Percentiles rank a stretch among this genome's conserved stretches.
phyloP scores from a whole-genome alignment of 192 early-diverging fungal species.

The Coemansia sp. region DNA sequence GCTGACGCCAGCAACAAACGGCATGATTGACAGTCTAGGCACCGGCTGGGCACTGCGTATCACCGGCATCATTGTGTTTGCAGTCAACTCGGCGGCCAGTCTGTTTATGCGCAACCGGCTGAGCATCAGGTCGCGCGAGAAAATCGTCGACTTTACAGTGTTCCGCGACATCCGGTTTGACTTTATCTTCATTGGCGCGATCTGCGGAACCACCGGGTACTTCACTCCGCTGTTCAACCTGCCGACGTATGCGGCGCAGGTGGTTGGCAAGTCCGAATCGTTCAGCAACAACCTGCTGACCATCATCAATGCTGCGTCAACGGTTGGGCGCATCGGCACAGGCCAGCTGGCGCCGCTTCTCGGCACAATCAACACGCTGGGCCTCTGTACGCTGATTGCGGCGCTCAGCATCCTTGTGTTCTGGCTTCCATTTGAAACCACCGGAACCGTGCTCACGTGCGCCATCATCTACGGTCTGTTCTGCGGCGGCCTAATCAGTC shows the following conservation, averaged over 20 bases:
- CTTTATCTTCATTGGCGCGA: conserved; percentile 34
- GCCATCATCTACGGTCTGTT: conserved; percentile 59
- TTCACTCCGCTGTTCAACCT: conserved; percentile 62
- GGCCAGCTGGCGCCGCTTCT: conserved; percentile 60
- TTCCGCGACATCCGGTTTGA: conserved; percentile 53
- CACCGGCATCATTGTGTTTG: conserved; percentile 52
- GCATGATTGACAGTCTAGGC: conserved; percentile 51
- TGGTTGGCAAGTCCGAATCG: conserved; percentile 32
- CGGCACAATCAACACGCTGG: conserved; percentile 65
- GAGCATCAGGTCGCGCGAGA: conserved; percentile 20
- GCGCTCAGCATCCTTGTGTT: conserved; percentile 51
- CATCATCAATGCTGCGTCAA: conserved; percentile 66
- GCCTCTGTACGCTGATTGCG: conserved; percentile 48
- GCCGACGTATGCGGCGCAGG: conserved; percentile 39
- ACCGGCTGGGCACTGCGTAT: conserved; percentile 60
- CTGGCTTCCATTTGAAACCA: conserved; percentile 57
- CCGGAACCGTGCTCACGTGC: conserved; percentile 45
- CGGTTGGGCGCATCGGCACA: conserved; percentile 61
- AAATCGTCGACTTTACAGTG: conserved; percentile 47
- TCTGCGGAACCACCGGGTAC: conserved; percentile 57
- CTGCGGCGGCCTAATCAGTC: conserved; percentile 58
- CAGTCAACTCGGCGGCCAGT: conserved; percentile 38
- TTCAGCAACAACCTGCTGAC: conserved; percentile 62
- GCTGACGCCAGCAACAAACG: conserved; percentile 54
- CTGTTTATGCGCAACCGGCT: conserved; percentile 46